Percentiles rank a stretch among this genome's conserved stretches.
Evolutionary conservation across 1,284 basidiomycete species (phyloP).

Genomic region (Heterobasidion irregulare): DNA sequence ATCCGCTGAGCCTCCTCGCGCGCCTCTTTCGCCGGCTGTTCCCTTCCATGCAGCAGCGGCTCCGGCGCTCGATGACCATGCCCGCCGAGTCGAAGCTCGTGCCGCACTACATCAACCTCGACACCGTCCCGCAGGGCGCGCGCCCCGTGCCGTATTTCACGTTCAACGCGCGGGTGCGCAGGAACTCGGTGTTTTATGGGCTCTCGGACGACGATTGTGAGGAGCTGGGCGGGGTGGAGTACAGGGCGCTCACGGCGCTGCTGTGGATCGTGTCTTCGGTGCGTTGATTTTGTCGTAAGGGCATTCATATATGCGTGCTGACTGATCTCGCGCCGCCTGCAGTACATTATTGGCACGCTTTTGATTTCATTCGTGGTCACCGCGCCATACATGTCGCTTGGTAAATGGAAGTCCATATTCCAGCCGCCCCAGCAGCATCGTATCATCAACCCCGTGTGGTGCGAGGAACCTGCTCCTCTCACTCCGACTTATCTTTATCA

Average conservation of each 20-base stretch:
- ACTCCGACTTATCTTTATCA: too few relatives aligned
- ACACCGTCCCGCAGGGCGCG: constrained; percentile 24
- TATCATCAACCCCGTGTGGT: constrained; percentile 35
- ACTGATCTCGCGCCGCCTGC: neutral
- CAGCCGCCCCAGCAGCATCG: constrained; percentile 23
- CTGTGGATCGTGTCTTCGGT: constrained; percentile 41
- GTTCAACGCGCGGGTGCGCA: constrained; percentile 79
- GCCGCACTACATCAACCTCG: constrained; percentile 21
- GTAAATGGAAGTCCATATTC: constrained; percentile 22
- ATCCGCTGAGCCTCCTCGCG: constrained; percentile 55
- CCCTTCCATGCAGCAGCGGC: constrained; percentile 42
- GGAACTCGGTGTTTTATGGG: constrained; percentile 82
- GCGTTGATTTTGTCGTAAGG: constrained; percentile 2
- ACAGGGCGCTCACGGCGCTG: constrained; percentile 73
- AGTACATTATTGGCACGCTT: constrained; percentile 44
- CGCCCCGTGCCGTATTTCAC: constrained; percentile 76
- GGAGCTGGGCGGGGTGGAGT: constrained; percentile 93
- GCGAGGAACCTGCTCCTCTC: neutral
- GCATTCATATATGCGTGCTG: neutral
- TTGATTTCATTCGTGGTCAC: constrained; percentile 52
- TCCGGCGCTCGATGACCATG: constrained; percentile 65
- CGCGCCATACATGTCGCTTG: constrained; percentile 38
- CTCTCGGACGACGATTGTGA: constrained; percentile 82
- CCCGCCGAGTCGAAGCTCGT: constrained; percentile 63
- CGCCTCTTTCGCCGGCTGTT: constrained; percentile 43